These are phyloP conservation scores for Rhizomucor pusillus DNA, from an alignment of 371 early-diverging fungal genomes.

Conservation along the genomic window DNA sequence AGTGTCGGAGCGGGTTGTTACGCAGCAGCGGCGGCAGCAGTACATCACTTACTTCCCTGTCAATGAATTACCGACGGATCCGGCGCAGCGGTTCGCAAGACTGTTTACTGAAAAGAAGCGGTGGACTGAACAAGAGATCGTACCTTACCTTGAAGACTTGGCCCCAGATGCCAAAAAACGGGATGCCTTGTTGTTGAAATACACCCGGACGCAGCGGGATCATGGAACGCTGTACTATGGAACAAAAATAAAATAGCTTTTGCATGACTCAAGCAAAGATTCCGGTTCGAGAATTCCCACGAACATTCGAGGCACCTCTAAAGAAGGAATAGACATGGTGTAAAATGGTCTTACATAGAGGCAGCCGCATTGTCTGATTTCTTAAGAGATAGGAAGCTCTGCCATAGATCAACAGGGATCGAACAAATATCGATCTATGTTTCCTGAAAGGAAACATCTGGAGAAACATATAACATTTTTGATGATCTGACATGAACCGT, in stretches of 20 bases:
- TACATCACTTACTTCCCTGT: constrained; percentile 52
- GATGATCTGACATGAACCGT: too few relatives aligned
- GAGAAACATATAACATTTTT: too few relatives aligned
- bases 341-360: too few relatives aligned
- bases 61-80: constrained; percentile 46
- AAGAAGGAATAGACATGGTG: too few relatives aligned
- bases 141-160: constrained; percentile 49
- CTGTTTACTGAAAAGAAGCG: constrained; percentile 48
- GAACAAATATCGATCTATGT: too few relatives aligned
- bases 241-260: constrained; percentile 41
- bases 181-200: constrained; percentile 51
- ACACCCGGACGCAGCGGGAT: constrained; percentile 27
- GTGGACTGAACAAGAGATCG: constrained; percentile 53
- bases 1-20: constrained; percentile 13
- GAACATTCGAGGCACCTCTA: too few relatives aligned
- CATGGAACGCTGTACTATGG: constrained; percentile 27
- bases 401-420: too few relatives aligned
- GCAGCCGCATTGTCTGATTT: too few relatives aligned
- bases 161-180: constrained; percentile 49
- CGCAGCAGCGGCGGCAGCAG: constrained; percentile 14
- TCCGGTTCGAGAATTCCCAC: too few relatives aligned
- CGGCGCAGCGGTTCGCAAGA: constrained; percentile 47
- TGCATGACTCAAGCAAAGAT: neutral
- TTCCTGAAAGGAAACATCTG: too few relatives aligned
- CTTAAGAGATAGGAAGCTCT: too few relatives aligned